Conservation (phyloP, 2,329 filamentous ascomycete genomes). For the Colletotrichum horii region DNA sequence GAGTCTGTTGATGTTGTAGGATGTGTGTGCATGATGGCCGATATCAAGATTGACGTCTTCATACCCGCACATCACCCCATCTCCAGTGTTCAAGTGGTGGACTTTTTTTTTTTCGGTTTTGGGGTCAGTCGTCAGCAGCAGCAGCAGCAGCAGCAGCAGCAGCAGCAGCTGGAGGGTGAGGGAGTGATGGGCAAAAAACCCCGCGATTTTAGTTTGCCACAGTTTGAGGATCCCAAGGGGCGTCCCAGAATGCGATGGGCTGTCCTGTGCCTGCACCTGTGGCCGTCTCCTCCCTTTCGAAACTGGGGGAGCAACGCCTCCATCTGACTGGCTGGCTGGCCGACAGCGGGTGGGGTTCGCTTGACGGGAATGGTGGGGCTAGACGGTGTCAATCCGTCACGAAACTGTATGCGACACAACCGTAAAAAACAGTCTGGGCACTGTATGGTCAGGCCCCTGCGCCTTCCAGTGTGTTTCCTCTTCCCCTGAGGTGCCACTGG, state of each 20-base stretch:
- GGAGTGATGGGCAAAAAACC: background rate
- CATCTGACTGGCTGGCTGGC: background rate
- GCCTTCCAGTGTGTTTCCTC: constrained; percentile 1
- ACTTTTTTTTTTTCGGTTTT: background rate
- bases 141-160: background rate
- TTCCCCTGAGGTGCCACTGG: background rate
- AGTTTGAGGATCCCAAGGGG: constrained; percentile 11
- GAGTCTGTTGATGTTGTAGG: background rate
- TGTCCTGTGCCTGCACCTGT: background rate
- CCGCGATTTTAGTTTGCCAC: constrained; percentile 19
- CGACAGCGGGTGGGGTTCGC: background rate
- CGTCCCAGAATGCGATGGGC: background rate
- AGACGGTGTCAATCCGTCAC: background rate
- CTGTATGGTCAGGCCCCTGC: background rate
- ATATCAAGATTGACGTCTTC: background rate
- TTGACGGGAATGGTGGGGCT: background rate
- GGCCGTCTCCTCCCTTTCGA: constrained; percentile 15
- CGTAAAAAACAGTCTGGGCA: rapidly evolving
- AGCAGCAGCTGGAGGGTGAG: background rate
- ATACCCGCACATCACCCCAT: background rate
- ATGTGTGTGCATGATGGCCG: background rate
- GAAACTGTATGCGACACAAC: background rate
- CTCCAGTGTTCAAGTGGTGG: background rate
- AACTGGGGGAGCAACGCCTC: constrained; percentile 8
- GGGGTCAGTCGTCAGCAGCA: background rate